These are phyloP conservation scores for Yarrowia alimentaria DNA, from an alignment of 805 yeast genomes.

Conservation along the genomic window DNA sequence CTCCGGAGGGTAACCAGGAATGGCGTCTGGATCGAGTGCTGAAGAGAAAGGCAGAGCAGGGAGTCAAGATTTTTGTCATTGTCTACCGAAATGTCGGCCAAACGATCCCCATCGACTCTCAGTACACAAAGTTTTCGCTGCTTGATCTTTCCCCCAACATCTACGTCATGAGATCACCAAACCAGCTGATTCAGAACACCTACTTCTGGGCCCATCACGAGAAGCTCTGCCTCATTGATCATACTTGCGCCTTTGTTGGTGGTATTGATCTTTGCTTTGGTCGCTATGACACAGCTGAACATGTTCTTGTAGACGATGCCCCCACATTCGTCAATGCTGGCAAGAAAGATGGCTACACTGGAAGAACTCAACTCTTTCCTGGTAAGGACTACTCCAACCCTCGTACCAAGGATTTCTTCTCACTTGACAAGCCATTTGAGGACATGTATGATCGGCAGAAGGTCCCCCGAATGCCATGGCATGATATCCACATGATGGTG, in stretches of 20 bases:
- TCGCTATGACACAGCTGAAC: conserved; percentile 95
- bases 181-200: conserved; percentile 88
- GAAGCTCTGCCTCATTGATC: conserved; percentile 81
- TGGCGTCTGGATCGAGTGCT: conserved; percentile 88
- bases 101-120: conserved; percentile 89
- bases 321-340: conserved; percentile 41
- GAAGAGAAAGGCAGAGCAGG: conserved; percentile 87
- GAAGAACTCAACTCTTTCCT: conserved; percentile 66
- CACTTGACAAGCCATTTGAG: conserved; percentile 80
- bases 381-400: conserved; percentile 98
- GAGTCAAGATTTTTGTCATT: conserved; percentile 89
- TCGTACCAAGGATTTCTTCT: conserved; percentile 80
- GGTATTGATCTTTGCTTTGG: conserved; percentile 97
- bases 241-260: conserved; percentile 85
- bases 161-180: conserved; percentile 90
- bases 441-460: conserved; percentile 81
- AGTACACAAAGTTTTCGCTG: conserved; percentile 91
- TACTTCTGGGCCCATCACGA: conserved; percentile 99
- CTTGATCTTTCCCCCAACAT: conserved; percentile 81
- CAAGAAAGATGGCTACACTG: conserved; percentile 28
- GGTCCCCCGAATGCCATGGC: conserved; percentile 99
- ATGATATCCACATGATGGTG: conserved; percentile 94
- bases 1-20: conserved; percentile 91
- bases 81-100: conserved; percentile 91
- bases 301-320: conserved; percentile 77